phyloP scores from a whole-genome alignment of 2,329 filamentous ascomycete genomes.

The Lachnellula occidentalis region DNA sequence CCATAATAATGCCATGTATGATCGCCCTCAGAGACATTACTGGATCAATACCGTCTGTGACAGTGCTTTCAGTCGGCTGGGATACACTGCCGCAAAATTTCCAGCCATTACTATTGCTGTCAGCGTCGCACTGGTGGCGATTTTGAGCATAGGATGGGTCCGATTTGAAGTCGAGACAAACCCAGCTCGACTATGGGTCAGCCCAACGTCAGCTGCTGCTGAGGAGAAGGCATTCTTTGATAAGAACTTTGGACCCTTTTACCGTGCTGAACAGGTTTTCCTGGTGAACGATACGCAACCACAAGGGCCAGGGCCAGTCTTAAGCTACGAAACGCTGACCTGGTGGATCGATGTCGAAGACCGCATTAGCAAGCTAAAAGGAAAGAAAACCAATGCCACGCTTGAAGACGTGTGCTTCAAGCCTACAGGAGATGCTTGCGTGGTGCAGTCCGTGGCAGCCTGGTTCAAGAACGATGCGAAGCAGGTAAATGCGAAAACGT shows the following conservation, averaged over 20 bases:
- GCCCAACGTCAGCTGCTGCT: constrained; percentile 82
- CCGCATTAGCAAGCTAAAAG: constrained; percentile 67
- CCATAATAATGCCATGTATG: constrained; percentile 68
- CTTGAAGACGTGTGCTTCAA: constrained; percentile 91
- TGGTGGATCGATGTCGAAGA: constrained; percentile 95
- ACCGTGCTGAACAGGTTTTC: constrained; percentile 88
- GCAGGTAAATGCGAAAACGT: constrained; percentile 57
- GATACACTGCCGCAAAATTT: constrained; percentile 74
- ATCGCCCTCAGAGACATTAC: constrained; percentile 75
- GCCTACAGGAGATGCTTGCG: constrained; percentile 81
- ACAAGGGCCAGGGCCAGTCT: constrained; percentile 63
- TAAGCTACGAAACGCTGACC: constrained; percentile 79
- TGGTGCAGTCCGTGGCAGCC: constrained; percentile 85
- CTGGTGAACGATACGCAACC: constrained; percentile 77
- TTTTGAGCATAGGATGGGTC: constrained; percentile 84
- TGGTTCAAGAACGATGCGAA: constrained; percentile 71
- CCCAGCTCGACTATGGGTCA: constrained; percentile 93
- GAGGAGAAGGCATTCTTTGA: constrained; percentile 95
- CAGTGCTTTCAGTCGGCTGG: constrained; percentile 71
- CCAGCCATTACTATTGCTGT: constrained; percentile 75
- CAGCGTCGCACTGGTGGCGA: constrained; percentile 67
- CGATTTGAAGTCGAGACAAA: constrained; percentile 86
- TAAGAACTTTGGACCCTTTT: constrained; percentile 88
- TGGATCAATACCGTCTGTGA: constrained; percentile 80
- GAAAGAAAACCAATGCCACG: constrained; percentile 59